These are phyloP conservation scores for Dictyostelium purpureum DNA, from an alignment of 78 protist genomes.

Conservation along the genomic window DNA sequence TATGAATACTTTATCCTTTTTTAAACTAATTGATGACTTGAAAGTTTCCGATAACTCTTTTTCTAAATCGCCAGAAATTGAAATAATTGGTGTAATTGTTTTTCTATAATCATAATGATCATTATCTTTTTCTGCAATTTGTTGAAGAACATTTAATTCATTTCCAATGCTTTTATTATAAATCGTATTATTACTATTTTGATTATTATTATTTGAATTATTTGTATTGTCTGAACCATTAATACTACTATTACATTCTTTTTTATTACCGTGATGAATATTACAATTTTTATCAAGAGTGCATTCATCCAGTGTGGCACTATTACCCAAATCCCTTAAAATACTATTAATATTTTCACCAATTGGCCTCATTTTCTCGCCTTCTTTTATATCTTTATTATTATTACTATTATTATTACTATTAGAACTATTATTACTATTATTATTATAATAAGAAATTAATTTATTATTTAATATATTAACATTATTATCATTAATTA, in stretches of 20 bases:
- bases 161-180: not conserved
- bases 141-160: no score
- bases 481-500: no score
- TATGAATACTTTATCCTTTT: not conserved
- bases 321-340: not conserved
- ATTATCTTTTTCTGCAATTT: no score
- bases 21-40: not conserved
- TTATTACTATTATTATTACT: not conserved
- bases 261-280: not conserved
- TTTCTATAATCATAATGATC: not conserved
- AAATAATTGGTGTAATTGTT: not conserved
- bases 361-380: not conserved
- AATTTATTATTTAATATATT: no score
- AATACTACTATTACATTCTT: not conserved
- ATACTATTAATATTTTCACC: not conserved
- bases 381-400: not conserved
- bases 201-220: not conserved
- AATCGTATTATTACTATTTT: not conserved
- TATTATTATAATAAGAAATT: not conserved
- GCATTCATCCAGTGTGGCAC: not conserved
- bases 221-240: not conserved
- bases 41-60: not conserved
- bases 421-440: not conserved
- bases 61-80: not conserved
- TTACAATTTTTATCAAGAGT: not conserved